Base-by-base conservation (phyloP, 495 filamentous ascomycete species). In the Neurospora hispaniola region DNA sequence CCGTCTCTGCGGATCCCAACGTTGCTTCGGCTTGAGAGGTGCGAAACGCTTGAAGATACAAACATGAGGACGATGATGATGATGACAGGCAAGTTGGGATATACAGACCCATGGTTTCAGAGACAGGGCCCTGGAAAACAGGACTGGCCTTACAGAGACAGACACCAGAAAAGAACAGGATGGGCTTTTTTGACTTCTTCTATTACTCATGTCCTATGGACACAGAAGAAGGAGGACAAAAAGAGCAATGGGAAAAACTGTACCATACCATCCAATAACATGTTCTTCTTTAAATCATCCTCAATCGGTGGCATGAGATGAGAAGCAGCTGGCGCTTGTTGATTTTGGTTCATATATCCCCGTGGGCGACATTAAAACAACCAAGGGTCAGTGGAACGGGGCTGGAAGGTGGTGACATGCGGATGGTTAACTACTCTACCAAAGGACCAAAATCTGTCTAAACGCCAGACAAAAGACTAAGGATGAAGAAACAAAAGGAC, bases 1-100 rank as follows among this genome's bases (percentile, higher is more conserved):
- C 85, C n/a, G 85, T 86, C 66, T 83, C 78, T 23, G 82, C 84
- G 27, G 78, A 82, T 48, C 77, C 80, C 68, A 74, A 78, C 43
- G 74, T 72, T 71, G 76, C 74, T 48, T 76, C 54, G 35, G 12
- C 54, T 66, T 66, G 27, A 66, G 27, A 5, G 20, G 54, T 35
- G 14, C 35, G 54, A 18, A 66, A 66, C 27, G 54, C 18, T 66
- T 38, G 54, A 27, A 66, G 27, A 18, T 66, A 35, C 23, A 59
- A 35, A 31, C 54, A 18, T 35, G 54, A 66, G 16, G 54, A 66
- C 10, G 46, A 54, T 16, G 48, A 7, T 31, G 54, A 66, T 18
- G 46, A 54, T 16, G 48, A 59, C 0, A 16, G 44, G 44, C n/a
- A 48, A n/a, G n/a, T 44, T 44, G 43, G 43, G 18, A 44, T 44